A percentile compares a stretch with the other conserved stretches of the same genome.
phyloP scores from a whole-genome alignment of 306 rosid species.

The Glycine soja region DNA sequence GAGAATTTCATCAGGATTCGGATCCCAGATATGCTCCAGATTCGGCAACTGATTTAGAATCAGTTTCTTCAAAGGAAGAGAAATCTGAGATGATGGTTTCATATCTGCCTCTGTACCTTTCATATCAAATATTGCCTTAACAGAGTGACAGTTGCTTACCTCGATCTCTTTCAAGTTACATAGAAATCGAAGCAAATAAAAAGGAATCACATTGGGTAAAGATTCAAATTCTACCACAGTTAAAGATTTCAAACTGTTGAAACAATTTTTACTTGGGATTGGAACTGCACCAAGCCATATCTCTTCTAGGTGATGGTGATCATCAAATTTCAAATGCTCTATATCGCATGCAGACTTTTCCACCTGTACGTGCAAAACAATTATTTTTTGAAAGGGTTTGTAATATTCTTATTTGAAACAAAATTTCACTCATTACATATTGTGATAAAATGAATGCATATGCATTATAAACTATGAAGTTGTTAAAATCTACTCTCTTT shows the following conservation, averaged over 20 bases:
- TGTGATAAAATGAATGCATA: background rate
- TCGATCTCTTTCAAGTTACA: constrained; percentile 15
- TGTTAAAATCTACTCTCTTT: background rate
- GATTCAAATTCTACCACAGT: background rate
- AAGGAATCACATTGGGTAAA: constrained; percentile 13
- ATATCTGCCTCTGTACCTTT: background rate
- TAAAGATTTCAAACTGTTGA: constrained; percentile 24
- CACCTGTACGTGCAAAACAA: background rate
- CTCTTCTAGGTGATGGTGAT: background rate
- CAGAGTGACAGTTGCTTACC: constrained; percentile 9
- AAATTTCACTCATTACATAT: background rate
- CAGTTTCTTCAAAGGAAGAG: constrained; percentile 36
- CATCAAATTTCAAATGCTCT: background rate
- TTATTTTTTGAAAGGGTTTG: background rate
- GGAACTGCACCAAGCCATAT: constrained; percentile 29
- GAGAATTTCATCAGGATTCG: constrained; percentile 26
- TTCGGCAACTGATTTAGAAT: constrained; percentile 44
- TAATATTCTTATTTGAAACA: background rate
- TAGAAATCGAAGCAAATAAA: background rate
- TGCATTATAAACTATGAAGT: background rate
- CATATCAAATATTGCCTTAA: constrained; percentile 32
- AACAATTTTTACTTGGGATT: background rate
- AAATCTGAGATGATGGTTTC: no score
- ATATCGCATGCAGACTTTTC: background rate
- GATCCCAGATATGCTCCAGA: constrained; percentile 46